Evolutionary conservation across 2,329 filamentous ascomycete species (phyloP).

Genomic region (Uncinocarpus reesii): DNA sequence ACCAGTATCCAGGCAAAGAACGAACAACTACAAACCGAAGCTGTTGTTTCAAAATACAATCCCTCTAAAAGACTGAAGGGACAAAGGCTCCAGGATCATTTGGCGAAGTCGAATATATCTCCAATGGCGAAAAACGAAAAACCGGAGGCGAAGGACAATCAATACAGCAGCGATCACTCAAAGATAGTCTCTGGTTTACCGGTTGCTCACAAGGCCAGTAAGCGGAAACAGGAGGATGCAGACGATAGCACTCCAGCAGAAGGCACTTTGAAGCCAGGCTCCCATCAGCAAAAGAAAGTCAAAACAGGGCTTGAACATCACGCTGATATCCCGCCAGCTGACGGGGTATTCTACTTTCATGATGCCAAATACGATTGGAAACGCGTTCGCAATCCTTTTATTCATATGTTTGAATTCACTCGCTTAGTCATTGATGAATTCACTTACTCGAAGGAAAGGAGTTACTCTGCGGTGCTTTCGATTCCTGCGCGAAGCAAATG

Average conservation of each 20-base stretch:
- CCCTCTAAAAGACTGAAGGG: slow-evolving; percentile 27
- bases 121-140: background rate
- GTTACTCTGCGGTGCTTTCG: slow-evolving; percentile 35
- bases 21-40: slow-evolving; percentile 28
- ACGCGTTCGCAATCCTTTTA: slow-evolving; percentile 28
- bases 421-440: slow-evolving; percentile 56
- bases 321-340: slow-evolving; percentile 2
- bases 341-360: slow-evolving; percentile 22
- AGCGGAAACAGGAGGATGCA: slow-evolving; percentile 19
- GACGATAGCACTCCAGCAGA: slow-evolving; percentile 12
- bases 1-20: slow-evolving; percentile 21
- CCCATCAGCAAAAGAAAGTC: slow-evolving; percentile 4
- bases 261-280: slow-evolving; percentile 15
- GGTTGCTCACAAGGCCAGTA: slow-evolving; percentile 8
- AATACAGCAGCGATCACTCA: background rate
- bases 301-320: background rate
- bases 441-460: slow-evolving; percentile 43
- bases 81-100: slow-evolving; percentile 20
- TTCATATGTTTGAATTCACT: slow-evolving; percentile 53
- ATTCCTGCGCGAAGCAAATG: slow-evolving; percentile 46
- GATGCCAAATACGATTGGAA: slow-evolving; percentile 21
- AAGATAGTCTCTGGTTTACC: background rate
- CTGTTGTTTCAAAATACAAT: slow-evolving; percentile 32
- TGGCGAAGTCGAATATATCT: slow-evolving; percentile 15
- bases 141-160: background rate